These are phyloP conservation scores for Suillus subalutaceus DNA, from an alignment of 768 basidiomycete species.

Conservation along the genomic window DNA sequence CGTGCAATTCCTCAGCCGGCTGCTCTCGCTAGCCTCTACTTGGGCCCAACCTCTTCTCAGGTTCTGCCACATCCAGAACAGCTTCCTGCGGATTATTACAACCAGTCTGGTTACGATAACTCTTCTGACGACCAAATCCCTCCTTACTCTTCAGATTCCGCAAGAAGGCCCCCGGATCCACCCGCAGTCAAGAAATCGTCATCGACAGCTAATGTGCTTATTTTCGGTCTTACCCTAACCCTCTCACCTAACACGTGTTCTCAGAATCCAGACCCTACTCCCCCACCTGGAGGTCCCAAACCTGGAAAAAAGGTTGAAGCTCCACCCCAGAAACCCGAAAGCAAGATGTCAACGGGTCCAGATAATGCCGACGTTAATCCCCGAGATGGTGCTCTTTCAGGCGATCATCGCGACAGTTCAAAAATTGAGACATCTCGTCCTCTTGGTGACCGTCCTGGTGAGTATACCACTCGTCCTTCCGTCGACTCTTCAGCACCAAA, in stretches of 20 bases:
- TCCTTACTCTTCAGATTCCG: conserved; percentile 26
- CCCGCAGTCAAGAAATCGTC: conserved; percentile 18
- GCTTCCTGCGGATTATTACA: conserved; percentile 25
- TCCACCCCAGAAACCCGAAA: conserved; percentile 9
- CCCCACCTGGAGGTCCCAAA: conserved; percentile 28
- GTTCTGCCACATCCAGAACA: conserved; percentile 42
- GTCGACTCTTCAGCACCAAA: conserved; percentile 29
- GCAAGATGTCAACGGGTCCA: conserved; percentile 16
- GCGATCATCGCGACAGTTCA: conserved; percentile 9
- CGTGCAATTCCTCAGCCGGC: conserved; percentile 66
- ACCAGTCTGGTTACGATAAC: conserved; percentile 15
- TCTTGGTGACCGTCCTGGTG: conserved; percentile 30
- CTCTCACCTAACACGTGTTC: conserved; percentile 15
- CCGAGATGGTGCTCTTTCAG: conserved; percentile 11
- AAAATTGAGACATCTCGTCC: conserved; percentile 16
- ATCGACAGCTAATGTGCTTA: conserved; percentile 34
- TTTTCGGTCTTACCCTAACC: conserved; percentile 11
- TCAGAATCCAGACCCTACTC: conserved; percentile 26
- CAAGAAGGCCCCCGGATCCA: conserved; percentile 22
- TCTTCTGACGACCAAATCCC: conserved; percentile 16
- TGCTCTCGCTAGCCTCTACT: conserved; percentile 64
- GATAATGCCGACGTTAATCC: conserved; percentile 17
- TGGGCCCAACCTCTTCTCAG: conserved; percentile 46
- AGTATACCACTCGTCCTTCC: conserved; percentile 30
- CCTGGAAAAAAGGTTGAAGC: conserved; percentile 18